Conservation (phyloP, 2,329 filamentous ascomycete genomes). For the Fusarium sp. region DNA sequence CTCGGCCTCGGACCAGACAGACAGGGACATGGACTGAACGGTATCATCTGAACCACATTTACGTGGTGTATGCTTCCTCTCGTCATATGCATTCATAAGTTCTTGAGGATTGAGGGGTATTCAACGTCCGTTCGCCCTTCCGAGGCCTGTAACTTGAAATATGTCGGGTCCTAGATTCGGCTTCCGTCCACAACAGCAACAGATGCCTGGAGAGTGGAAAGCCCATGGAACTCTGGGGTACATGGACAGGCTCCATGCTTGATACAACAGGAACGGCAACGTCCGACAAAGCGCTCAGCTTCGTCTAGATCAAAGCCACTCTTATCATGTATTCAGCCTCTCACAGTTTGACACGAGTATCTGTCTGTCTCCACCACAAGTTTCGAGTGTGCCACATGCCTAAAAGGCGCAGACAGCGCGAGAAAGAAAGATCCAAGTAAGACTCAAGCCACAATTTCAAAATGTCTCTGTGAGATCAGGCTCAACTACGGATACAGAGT, state of each 20-base stretch:
- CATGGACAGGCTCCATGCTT: conserved; percentile 14
- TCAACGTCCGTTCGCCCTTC: conserved; percentile 26
- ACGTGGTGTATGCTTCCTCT: conserved; percentile 14
- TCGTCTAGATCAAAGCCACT: conserved; percentile 35
- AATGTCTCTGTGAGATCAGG: conserved; percentile 16
- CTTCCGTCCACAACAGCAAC: conserved; percentile 21
- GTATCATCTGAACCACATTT: conserved; percentile 23
- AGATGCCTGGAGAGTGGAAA: background rate
- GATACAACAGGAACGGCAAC: conserved; percentile 1
- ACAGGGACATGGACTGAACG: background rate
- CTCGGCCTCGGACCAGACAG: conserved; percentile 29
- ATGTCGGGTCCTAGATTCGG: conserved; percentile 32
- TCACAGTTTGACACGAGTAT: conserved; percentile 52
- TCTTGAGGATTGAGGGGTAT: conserved; percentile 17
- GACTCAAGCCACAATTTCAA: conserved; percentile 24
- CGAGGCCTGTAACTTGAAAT: conserved; percentile 1
- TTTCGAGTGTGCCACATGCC: conserved; percentile 44
- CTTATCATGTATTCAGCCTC: conserved; percentile 43
- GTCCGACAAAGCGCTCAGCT: conserved; percentile 17
- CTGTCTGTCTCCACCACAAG: conserved; percentile 32
- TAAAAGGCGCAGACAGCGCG: conserved; percentile 10
- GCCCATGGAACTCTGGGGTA: conserved; percentile 17
- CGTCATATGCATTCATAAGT: conserved; percentile 15
- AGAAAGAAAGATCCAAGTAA: conserved; percentile 9
- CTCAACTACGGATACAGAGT: conserved; percentile 1